A percentile compares a stretch with the other conserved stretches of the same genome.
These are phyloP conservation scores for Aspergillus spinulosporus DNA, from an alignment of 2,329 filamentous ascomycete genomes.

Conservation along the genomic window DNA sequence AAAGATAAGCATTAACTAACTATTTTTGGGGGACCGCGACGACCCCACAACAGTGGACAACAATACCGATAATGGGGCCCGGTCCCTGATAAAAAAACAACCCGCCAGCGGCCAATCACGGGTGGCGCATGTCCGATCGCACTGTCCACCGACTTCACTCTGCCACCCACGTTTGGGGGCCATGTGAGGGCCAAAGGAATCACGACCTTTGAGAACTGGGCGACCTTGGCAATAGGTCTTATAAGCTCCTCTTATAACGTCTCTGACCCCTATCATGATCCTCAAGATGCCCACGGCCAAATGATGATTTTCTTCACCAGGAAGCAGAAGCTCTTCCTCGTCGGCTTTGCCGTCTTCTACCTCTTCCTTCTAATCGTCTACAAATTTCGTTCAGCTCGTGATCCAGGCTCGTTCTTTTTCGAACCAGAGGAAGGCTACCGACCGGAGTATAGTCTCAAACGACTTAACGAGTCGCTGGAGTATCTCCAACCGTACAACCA, in stretches of 20 bases:
- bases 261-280: neutral
- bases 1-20: neutral
- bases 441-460: constrained; percentile 23
- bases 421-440: constrained; percentile 26
- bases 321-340: constrained; percentile 24
- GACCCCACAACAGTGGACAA: neutral
- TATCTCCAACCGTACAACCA: constrained; percentile 24
- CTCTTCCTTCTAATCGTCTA: constrained; percentile 22
- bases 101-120: neutral
- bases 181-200: neutral
- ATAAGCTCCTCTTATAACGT: neutral
- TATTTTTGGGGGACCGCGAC: neutral
- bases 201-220: neutral
- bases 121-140: neutral
- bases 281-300: constrained; percentile 12
- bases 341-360: constrained; percentile 23
- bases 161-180: neutral
- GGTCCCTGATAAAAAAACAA: neutral
- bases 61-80: neutral
- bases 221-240: neutral
- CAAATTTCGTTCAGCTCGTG: constrained; percentile 24
- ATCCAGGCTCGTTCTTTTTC: constrained; percentile 29
- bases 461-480: constrained; percentile 23
- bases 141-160: neutral
- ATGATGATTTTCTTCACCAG: constrained; percentile 20